Percentiles rank a stretch among this genome's conserved stretches.
phyloP scores from a whole-genome alignment of 345 rosid species.

The Rhodamnia rubescens region DNA sequence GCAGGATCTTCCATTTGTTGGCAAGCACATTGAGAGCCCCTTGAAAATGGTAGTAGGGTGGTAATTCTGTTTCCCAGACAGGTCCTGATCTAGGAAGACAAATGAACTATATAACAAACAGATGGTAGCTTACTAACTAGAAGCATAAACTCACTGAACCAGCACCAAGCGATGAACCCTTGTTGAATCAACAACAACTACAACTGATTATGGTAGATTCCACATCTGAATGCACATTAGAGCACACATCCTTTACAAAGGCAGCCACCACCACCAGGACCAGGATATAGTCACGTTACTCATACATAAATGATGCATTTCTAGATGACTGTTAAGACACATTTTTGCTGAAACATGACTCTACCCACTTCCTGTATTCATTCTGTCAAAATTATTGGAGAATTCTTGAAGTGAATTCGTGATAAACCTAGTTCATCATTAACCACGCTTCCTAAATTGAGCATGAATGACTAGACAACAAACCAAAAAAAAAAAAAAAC shows the following conservation, averaged over 20 bases:
- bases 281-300: not conserved
- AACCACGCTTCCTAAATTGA: not conserved
- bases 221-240: not conserved
- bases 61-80: not conserved
- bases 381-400: not conserved
- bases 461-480: not conserved
- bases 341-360: not conserved
- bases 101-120: not conserved
- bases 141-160: not conserved
- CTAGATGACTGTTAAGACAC: not conserved
- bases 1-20: not conserved
- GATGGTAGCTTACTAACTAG: not conserved
- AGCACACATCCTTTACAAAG: not conserved
- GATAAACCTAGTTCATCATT: not conserved
- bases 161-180: not conserved
- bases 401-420: not conserved
- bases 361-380: not conserved
- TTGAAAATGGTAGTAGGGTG: not conserved
- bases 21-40: not conserved
- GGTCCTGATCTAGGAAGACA: not conserved
- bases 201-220: not conserved
- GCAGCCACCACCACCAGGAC: not conserved
- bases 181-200: not conserved
- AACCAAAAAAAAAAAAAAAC: not conserved
- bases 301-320: not conserved